phyloP scores from a whole-genome alignment of 345 rosid species.

The Salix koriyanagi region DNA sequence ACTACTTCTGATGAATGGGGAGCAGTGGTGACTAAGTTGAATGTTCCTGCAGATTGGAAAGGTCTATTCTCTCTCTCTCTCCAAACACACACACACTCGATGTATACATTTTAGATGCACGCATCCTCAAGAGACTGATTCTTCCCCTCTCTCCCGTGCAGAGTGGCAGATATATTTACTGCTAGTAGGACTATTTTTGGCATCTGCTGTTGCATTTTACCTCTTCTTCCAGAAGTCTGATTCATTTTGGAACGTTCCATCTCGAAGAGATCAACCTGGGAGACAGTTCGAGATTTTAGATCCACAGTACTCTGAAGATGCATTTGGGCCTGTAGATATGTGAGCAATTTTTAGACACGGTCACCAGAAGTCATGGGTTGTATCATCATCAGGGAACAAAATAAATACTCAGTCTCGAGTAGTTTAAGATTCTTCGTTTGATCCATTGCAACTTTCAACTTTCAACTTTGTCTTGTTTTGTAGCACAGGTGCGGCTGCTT shows the following conservation, averaged over 20 bases:
- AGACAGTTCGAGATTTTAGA: slow-evolving; percentile 54
- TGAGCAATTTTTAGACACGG: slow-evolving; percentile 15
- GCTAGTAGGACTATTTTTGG: slow-evolving; percentile 72
- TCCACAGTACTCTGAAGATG: slow-evolving; percentile 64
- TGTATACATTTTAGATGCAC: not conserved
- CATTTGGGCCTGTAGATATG: slow-evolving; percentile 60
- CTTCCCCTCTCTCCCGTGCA: slow-evolving; percentile 27
- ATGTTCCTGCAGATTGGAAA: slow-evolving; percentile 93
- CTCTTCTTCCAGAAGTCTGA: slow-evolving; percentile 78
- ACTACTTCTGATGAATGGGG: slow-evolving; percentile 84
- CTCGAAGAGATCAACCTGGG: slow-evolving; percentile 44
- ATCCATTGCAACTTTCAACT: not conserved
- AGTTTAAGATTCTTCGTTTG: not conserved
- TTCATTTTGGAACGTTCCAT: slow-evolving; percentile 77
- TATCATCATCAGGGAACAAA: not conserved
- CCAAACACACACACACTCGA: not conserved
- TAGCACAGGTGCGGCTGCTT: not conserved
- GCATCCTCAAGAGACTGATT: not conserved
- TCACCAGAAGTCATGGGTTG: not conserved
- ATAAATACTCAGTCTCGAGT: not conserved
- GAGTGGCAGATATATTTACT: slow-evolving; percentile 93
- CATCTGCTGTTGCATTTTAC: slow-evolving; percentile 70
- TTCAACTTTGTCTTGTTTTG: not conserved
- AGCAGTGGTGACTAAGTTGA: slow-evolving; percentile 69
- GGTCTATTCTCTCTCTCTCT: slow-evolving; percentile 38